Evolutionary conservation across 208 protist species (phyloP).

Genomic region (Blechomonas ayalai): DNA sequence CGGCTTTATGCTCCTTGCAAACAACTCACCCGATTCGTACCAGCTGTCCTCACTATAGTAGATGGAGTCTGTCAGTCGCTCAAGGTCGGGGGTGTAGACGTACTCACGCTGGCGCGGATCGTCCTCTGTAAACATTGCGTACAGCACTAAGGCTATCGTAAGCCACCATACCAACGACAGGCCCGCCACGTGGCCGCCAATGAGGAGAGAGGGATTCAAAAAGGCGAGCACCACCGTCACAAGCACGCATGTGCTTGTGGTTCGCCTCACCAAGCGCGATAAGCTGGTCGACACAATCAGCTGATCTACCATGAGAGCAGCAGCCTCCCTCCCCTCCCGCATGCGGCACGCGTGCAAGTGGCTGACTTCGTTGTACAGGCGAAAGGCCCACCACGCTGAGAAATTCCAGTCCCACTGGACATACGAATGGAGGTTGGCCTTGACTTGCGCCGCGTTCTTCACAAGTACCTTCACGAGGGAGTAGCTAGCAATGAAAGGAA

Average conservation of each 20-base stretch:
- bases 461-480: constrained; percentile 50
- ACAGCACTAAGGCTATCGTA: constrained; percentile 41
- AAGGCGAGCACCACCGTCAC: constrained; percentile 46
- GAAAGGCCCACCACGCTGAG: constrained; percentile 55
- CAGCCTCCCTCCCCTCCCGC: constrained; percentile 27
- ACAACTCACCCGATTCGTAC: constrained; percentile 51
- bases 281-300: constrained; percentile 39
- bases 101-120: constrained; percentile 62
- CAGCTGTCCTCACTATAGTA: constrained; percentile 50
- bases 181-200: constrained; percentile 39
- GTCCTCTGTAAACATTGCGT: constrained; percentile 31
- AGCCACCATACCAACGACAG: constrained; percentile 75
- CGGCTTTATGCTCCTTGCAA: constrained; percentile 36
- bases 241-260: constrained; percentile 42
- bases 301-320: constrained; percentile 35
- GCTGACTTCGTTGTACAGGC: constrained; percentile 79
- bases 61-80: constrained; percentile 29
- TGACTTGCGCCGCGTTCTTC: constrained; percentile 61
- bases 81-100: constrained; percentile 44
- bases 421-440: constrained; percentile 42
- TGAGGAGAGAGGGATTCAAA: constrained; percentile 63
- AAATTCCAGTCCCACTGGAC: constrained; percentile 51
- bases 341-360: constrained; percentile 60
- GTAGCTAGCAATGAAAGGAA: constrained; percentile 47
- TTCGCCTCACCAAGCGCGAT: constrained; percentile 42